A percentile compares a stretch with the other conserved stretches of the same genome.
These are phyloP conservation scores for Apiospora arundinis DNA, from an alignment of 2,329 filamentous ascomycete species.

Conservation along the genomic window DNA sequence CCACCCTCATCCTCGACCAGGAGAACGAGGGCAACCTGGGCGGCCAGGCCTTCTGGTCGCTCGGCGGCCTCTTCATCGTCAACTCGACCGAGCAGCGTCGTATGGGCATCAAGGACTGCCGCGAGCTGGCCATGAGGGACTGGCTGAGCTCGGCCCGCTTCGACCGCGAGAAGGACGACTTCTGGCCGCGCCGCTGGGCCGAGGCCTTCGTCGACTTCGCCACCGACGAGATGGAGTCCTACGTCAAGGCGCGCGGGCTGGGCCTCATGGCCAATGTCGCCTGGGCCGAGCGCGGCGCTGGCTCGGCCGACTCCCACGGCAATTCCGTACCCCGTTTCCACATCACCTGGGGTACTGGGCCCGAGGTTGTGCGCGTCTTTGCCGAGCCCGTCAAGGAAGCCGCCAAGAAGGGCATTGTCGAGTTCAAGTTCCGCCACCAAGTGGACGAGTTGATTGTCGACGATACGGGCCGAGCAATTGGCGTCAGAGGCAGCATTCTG, in stretches of 20 bases:
- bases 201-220: conserved; percentile 69
- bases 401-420: conserved; percentile 57
- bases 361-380: conserved; percentile 65
- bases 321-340: conserved; percentile 70
- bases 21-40: conserved; percentile 63
- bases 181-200: conserved; percentile 67
- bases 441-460: conserved; percentile 64
- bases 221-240: conserved; percentile 62
- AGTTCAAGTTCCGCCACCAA: conserved; percentile 61
- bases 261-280: conserved; percentile 61
- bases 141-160: conserved; percentile 65
- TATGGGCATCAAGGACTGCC: conserved; percentile 63
- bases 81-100: conserved; percentile 62
- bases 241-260: conserved; percentile 60
- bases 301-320: conserved; percentile 62
- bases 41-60: conserved; percentile 69
- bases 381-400: conserved; percentile 60
- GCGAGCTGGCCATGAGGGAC: conserved; percentile 62
- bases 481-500: conserved; percentile 60
- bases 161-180: conserved; percentile 61
- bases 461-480: conserved; percentile 55
- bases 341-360: conserved; percentile 66
- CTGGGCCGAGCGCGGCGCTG: conserved; percentile 67
- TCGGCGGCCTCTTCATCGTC: conserved; percentile 67
- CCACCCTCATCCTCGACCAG: conserved; percentile 61